phyloP scores from a whole-genome alignment of 2,329 filamentous ascomycete species.

The Bisporella sp. region DNA sequence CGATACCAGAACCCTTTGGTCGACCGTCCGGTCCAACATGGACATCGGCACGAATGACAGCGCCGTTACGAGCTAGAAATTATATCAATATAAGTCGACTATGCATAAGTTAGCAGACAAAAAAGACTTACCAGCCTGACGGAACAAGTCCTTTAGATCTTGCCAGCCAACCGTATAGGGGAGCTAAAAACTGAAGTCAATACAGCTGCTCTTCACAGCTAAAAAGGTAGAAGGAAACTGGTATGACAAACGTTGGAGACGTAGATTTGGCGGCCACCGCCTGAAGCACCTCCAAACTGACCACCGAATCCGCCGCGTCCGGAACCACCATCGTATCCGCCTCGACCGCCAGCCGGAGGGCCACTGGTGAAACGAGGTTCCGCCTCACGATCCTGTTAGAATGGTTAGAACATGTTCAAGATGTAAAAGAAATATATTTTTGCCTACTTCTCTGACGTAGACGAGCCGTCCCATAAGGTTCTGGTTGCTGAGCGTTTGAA shows the following conservation, averaged over 20 bases:
- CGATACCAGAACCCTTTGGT: constrained; percentile 94
- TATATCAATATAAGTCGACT: constrained; percentile 18
- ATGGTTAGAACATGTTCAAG: constrained; percentile 13
- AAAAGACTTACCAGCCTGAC: constrained; percentile 78
- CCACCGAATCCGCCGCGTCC: constrained; percentile 39
- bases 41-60: constrained; percentile 90
- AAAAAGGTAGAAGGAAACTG: constrained; percentile 15
- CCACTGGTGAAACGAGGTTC: constrained; percentile 86
- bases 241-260: constrained; percentile 87
- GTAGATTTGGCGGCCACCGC: constrained; percentile 84
- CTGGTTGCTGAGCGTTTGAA: constrained; percentile 97
- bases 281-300: constrained; percentile 40
- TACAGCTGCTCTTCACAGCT: constrained; percentile 23
- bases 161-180: constrained; percentile 98
- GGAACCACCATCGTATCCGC: constrained; percentile 46
- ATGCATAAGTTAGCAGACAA: constrained; percentile 18
- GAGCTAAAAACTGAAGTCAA: constrained; percentile 55
- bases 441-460: constrained; percentile 88
- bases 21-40: constrained; percentile 86
- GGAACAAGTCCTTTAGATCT: constrained; percentile 97
- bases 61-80: constrained; percentile 53
- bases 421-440: not conserved
- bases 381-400: constrained; percentile 80
- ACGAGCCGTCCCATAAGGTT: constrained; percentile 97
- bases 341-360: constrained; percentile 55